phyloP scores from a whole-genome alignment of 371 early-diverging fungal genomes.

The Nematocida major region DNA sequence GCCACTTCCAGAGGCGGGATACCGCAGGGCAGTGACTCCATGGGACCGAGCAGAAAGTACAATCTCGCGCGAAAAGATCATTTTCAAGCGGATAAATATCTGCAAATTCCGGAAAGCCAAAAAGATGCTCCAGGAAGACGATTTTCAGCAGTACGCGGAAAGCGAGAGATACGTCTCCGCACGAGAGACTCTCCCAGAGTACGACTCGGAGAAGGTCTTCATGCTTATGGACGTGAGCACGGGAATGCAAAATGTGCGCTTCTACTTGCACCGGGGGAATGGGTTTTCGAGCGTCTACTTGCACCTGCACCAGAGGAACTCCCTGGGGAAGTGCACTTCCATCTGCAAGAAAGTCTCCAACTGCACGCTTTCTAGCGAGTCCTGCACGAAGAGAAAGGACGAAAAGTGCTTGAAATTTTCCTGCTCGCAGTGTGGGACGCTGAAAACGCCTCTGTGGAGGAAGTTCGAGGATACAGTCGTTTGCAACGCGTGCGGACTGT shows the following conservation, averaged over 20 bases:
- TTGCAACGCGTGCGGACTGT: conserved; percentile 65
- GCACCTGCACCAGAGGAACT: conserved; percentile 8
- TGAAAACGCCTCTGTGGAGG: conserved; percentile 61
- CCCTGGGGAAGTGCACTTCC: conserved; percentile 5
- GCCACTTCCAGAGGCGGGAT: conserved; percentile 16
- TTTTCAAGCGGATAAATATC: background rate
- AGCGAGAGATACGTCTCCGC: too few species aligned
- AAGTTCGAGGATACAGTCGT: conserved; percentile 41
- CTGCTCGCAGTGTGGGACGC: conserved; percentile 59
- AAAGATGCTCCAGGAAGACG: too few species aligned
- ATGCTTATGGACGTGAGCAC: background rate
- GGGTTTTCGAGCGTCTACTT: background rate
- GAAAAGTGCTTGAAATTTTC: background rate
- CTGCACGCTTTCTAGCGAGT: background rate
- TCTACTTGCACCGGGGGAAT: background rate
- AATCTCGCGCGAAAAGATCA: too few species aligned
- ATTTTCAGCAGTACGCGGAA: too few species aligned
- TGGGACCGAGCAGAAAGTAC: too few species aligned
- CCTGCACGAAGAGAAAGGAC: background rate
- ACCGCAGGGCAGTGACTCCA: too few species aligned
- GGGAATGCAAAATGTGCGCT: background rate
- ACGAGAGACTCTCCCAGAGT: too few species aligned
- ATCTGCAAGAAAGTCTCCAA: conserved; percentile 20
- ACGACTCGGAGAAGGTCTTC: too few species aligned
- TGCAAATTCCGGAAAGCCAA: too few species aligned